Base-by-base conservation (phyloP, 2,329 filamentous ascomycete species). In the Diaporthe batatas region DNA sequence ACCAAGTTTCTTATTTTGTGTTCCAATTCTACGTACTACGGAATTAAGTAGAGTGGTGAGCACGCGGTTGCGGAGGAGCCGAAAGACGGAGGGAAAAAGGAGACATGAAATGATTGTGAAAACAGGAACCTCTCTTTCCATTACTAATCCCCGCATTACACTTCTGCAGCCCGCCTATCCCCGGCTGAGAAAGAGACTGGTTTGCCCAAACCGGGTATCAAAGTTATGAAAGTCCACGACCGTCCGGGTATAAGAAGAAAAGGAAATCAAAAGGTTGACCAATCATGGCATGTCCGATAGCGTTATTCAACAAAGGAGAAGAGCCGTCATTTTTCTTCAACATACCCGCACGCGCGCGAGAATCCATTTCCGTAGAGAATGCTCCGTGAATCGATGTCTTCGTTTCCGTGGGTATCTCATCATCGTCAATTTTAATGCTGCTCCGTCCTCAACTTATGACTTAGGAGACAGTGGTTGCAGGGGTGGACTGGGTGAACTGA, bases 151-250 rank as follows among this genome's bases (percentile, higher is more conserved):
- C 62, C 18, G 29, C 62, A 67, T 67, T 53, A 39, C 47, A 65
- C 62, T 53, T 32, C 16, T 6, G 39, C 4, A 36, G 44, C 44
- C 21, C 59, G 18, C 10, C 32, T 23, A 4, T 32, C 32, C 25
- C n/a, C 11, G 8, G n/a, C 2, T 34, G 29, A 25, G 39, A 67
- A 67, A 53, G 49, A 54, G 44, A 62, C 72, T 73, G 53, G 51
- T 54, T 59, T 62, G 69, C 64, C 59, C 44, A 72, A 23, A 34
- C 72, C 64, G 62, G 72, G 69, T 73, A 73, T 73, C 72, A 73
- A 58, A 47, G 47, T 67, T 18, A 25, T 49, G 47, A 57, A 73
- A 64, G 23, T 36, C 44, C 25, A 42, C 42, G 62, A 62, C 44
- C 53, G 44, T 59, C 55, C 55, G 72, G 72, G 72, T 73, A 73